Base-by-base conservation (phyloP, 2,329 filamentous ascomycete genomes). In the Zasmidium angulare region DNA sequence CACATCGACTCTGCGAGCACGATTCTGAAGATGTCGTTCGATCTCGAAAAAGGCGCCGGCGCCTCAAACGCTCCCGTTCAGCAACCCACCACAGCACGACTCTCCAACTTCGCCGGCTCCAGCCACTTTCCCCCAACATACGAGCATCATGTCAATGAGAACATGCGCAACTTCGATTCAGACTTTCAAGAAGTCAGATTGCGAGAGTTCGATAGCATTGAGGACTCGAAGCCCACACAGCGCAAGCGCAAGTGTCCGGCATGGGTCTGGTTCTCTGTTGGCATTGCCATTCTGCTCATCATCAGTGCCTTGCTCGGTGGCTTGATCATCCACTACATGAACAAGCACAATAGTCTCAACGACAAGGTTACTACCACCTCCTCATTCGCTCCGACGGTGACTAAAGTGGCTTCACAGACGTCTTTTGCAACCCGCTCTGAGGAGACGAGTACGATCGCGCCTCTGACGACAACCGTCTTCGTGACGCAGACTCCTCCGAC, bases 91-190 rank as follows among this genome's bases (percentile, higher is more conserved):
- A 46, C 52, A 19, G 21, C 55, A 14, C 24, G 22, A 14, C 22
- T 24, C 31, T 29, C 21, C 46, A 20, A 17, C 24, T 19, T 7
- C 14, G 43, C 9, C 49, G 54, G 47, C n/a, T n/a, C n/a, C n/a
- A n/a, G n/a, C n/a, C n/a, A n/a, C 26, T 60, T 60, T 36, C 61
- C 52, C 10, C 58, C 61, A n/a, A 55, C 46, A 11, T 63, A 63
- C 47, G 61, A 63, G 43, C 43, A 53, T 47, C 54, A 58, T n/a
- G 57, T 63, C 61, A 63, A 63, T 52, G 23, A 46, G 36, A 47
- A 63, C 46, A 48, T 63, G 40, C 61, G 54, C 21, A 49, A 29
- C 26, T 53, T 60, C 47, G 46, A 21, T 24, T 26, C 54, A 3
- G 49, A 50, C 17, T 47, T 53, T 20, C 46, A 50, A 29, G 58